A percentile compares a stretch with the other conserved stretches of the same genome.
These are phyloP conservation scores for Babesia gibsoni DNA, from an alignment of 169 alveolate genomes.

Conservation along the genomic window DNA sequence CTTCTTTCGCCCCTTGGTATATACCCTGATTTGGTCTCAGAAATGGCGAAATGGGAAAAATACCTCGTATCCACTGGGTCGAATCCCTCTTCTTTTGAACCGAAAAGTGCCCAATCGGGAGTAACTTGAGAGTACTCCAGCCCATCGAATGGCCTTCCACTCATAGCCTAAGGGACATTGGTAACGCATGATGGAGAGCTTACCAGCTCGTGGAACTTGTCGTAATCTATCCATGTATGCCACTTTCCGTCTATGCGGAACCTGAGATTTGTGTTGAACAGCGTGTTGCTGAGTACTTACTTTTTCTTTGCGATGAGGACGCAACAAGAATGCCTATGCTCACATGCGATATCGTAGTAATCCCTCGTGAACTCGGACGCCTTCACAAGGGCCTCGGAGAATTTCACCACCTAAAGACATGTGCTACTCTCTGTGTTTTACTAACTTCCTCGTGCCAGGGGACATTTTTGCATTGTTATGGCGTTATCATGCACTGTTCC, in stretches of 20 bases:
- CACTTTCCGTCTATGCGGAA: conserved; percentile 77
- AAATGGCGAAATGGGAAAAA: neutral
- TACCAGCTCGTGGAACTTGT: conserved; percentile 76
- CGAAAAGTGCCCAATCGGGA: conserved; percentile 86
- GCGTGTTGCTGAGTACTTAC: neutral
- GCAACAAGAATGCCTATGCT: conserved; percentile 86
- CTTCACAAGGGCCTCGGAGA: conserved; percentile 58
- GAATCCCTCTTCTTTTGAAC: conserved; percentile 82
- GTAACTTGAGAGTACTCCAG: conserved; percentile 80
- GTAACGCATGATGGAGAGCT: neutral
- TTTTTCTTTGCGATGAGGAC: conserved; percentile 73
- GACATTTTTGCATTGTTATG: conserved; percentile 77
- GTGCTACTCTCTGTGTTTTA: neutral
- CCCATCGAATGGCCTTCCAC: conserved; percentile 68
- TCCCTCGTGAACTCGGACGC: conserved; percentile 42
- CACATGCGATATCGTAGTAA: conserved; percentile 81
- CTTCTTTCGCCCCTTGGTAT: conserved; percentile 54
- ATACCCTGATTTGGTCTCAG: conserved; percentile 16
- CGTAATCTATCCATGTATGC: conserved; percentile 88
- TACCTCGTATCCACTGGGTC: conserved; percentile 80
- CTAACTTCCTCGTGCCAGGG: conserved; percentile 84
- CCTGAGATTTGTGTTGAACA: neutral
- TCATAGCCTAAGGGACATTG: conserved; percentile 19
- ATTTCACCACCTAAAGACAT: conserved; percentile 44
- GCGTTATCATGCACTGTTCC: conserved; percentile 82